phyloP scores from a whole-genome alignment of 495 filamentous ascomycete genomes.

The Trichoderma erinaceum region DNA sequence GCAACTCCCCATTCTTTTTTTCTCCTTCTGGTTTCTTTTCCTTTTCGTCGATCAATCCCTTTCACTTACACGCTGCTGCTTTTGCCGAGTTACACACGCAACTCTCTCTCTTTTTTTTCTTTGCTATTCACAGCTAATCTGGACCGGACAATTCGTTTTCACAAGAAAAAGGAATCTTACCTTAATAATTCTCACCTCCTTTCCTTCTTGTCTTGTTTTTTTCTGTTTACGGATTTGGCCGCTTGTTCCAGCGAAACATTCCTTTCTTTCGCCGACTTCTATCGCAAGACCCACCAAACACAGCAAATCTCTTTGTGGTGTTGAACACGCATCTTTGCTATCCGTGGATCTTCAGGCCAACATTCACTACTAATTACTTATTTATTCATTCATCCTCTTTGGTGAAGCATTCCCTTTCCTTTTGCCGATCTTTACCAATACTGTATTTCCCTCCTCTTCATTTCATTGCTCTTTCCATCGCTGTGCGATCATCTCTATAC shows the following conservation, averaged over 20 bases:
- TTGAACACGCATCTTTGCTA: constrained; percentile 6
- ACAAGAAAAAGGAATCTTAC: not conserved
- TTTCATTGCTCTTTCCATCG: not conserved
- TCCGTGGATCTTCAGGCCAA: not conserved
- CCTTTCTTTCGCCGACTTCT: not conserved
- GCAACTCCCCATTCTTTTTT: not conserved
- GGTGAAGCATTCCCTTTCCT: not conserved
- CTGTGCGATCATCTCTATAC: not conserved
- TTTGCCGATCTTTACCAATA: not conserved
- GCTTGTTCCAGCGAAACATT: too few species aligned
- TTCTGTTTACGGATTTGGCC: too few species aligned
- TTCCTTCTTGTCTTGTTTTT: too few species aligned
- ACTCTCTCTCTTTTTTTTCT: constrained; percentile 18
- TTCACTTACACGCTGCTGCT: not conserved
- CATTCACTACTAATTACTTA: constrained; percentile 7
- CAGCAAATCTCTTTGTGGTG: constrained; percentile 9
- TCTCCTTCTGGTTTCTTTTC: constrained; percentile 6
- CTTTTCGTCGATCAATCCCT: not conserved
- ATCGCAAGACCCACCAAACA: not conserved
- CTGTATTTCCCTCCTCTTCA: not conserved
- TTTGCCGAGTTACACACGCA: not conserved
- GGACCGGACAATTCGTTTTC: not conserved
- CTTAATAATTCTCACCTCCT: not conserved
- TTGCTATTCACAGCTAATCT: not conserved
- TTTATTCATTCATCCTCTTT: not conserved